Evolutionary conservation across 2,329 filamentous ascomycete genomes (phyloP).

Genomic region (Xenoacremonium recifei): DNA sequence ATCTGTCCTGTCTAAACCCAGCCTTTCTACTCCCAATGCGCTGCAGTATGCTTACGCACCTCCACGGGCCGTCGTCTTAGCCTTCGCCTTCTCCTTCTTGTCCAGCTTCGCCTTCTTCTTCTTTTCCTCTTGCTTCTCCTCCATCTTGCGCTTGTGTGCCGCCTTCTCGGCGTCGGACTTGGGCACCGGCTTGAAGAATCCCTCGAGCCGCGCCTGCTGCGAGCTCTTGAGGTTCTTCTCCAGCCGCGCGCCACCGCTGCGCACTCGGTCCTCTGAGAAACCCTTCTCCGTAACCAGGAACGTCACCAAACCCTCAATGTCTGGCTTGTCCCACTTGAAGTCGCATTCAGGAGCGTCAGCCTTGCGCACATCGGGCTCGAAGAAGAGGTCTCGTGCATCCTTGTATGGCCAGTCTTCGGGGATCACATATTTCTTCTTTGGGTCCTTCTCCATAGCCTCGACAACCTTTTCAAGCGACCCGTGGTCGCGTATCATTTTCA

Average conservation of each 20-base stretch:
- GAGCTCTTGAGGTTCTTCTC: conserved; percentile 88
- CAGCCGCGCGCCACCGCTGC: conserved; percentile 72
- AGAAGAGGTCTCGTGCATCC: conserved; percentile 89
- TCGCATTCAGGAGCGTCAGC: conserved; percentile 87
- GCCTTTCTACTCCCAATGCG: neutral
- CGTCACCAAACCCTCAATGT: conserved; percentile 84
- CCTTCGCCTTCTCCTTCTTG: conserved; percentile 91
- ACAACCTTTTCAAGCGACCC: conserved; percentile 85
- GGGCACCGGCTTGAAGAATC: conserved; percentile 92
- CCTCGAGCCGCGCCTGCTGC: conserved; percentile 88
- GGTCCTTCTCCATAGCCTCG: conserved; percentile 72
- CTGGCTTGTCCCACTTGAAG: conserved; percentile 96
- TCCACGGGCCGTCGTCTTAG: conserved; percentile 81
- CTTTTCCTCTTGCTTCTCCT: conserved; percentile 86
- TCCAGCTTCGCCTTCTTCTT: conserved; percentile 96
- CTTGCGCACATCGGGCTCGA: conserved; percentile 81
- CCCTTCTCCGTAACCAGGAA: conserved; percentile 93
- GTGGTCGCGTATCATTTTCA: conserved; percentile 93
- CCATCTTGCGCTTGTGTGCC: conserved; percentile 85
- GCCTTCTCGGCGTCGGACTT: conserved; percentile 87
- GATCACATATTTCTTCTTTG: conserved; percentile 76
- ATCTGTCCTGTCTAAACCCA: too few relatives aligned
- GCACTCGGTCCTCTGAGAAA: conserved; percentile 92
- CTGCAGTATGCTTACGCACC: conserved; percentile 36
- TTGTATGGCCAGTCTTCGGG: conserved; percentile 97